Evolutionary conservation across 495 filamentous ascomycete genomes (phyloP).

Genomic region (Beverwykella pulmonaria): DNA sequence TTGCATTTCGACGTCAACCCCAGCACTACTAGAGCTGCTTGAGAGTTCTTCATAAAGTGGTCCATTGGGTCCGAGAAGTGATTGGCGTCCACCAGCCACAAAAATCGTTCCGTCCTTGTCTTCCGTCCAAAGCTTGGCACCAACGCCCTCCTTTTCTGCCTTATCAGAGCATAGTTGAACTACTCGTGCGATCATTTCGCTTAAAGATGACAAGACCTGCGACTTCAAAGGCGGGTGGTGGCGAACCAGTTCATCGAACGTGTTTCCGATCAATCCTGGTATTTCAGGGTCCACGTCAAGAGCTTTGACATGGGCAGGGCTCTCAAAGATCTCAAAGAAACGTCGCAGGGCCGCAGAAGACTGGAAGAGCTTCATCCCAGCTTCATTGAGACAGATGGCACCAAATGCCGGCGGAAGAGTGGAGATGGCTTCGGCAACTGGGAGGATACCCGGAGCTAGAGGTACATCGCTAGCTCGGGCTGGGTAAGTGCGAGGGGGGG

Average conservation of each 20-base stretch:
- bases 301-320: slow-evolving; percentile 80
- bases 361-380: slow-evolving; percentile 87
- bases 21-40: background rate
- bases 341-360: slow-evolving; percentile 76
- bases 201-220: slow-evolving; percentile 74
- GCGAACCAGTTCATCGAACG: slow-evolving; percentile 91
- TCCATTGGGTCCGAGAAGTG: slow-evolving; percentile 39
- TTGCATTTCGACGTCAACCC: slow-evolving; percentile 36
- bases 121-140: slow-evolving; percentile 75
- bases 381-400: slow-evolving; percentile 86
- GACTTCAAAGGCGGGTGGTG: slow-evolving; percentile 85
- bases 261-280: slow-evolving; percentile 67
- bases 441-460: slow-evolving; percentile 73
- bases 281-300: slow-evolving; percentile 73
- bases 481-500: slow-evolving; percentile 4
- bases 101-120: slow-evolving; percentile 54
- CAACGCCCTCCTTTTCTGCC: slow-evolving; percentile 67
- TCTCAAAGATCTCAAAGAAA: slow-evolving; percentile 95
- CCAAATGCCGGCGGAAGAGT: slow-evolving; percentile 86
- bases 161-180: slow-evolving; percentile 67
- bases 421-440: slow-evolving; percentile 81
- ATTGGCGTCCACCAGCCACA: slow-evolving; percentile 54
- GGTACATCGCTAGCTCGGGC: slow-evolving; percentile 2
- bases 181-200: slow-evolving; percentile 82
- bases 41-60: slow-evolving; percentile 13